Percentiles rank a stretch among this genome's conserved stretches.
phyloP scores from a whole-genome alignment of 306 rosid genomes.

The Fragaria iinumae region DNA sequence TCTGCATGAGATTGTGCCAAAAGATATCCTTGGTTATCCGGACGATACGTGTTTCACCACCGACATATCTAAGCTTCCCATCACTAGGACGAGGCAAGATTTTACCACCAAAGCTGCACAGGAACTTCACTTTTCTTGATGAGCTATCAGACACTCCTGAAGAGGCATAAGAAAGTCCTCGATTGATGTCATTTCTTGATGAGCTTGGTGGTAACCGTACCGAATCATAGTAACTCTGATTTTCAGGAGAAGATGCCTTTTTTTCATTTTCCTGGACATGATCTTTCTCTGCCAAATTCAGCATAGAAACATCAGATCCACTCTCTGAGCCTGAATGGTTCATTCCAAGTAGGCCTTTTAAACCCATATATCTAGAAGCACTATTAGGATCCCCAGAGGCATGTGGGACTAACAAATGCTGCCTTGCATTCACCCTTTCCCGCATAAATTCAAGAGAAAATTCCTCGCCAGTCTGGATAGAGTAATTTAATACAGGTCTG shows the following conservation, averaged over 20 bases:
- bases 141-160: slow-evolving; percentile 52
- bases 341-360: slow-evolving; percentile 51
- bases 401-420: slow-evolving; percentile 50
- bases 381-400: slow-evolving; percentile 52
- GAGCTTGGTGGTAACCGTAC: slow-evolving; percentile 48
- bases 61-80: slow-evolving; percentile 84
- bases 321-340: slow-evolving; percentile 61
- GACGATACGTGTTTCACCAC: slow-evolving; percentile 84
- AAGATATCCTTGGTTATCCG: slow-evolving; percentile 57
- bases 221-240: slow-evolving; percentile 52
- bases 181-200: slow-evolving; percentile 54
- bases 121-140: slow-evolving; percentile 62
- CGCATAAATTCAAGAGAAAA: slow-evolving; percentile 91
- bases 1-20: slow-evolving; percentile 73
- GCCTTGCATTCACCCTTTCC: slow-evolving; percentile 67
- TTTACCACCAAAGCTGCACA: slow-evolving; percentile 84
- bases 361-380: slow-evolving; percentile 55
- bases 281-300: slow-evolving; percentile 47
- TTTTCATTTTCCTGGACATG: slow-evolving; percentile 52
- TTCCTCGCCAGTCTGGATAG: slow-evolving; percentile 93
- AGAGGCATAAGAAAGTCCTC: slow-evolving; percentile 42
- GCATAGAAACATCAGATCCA: slow-evolving; percentile 51
- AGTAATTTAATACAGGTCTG: slow-evolving; percentile 71
- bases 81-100: slow-evolving; percentile 81
- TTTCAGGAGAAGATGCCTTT: slow-evolving; percentile 47